Evolutionary conservation across 495 filamentous ascomycete species (phyloP).

Genomic region (Massariosphaeria phaeospora): DNA sequence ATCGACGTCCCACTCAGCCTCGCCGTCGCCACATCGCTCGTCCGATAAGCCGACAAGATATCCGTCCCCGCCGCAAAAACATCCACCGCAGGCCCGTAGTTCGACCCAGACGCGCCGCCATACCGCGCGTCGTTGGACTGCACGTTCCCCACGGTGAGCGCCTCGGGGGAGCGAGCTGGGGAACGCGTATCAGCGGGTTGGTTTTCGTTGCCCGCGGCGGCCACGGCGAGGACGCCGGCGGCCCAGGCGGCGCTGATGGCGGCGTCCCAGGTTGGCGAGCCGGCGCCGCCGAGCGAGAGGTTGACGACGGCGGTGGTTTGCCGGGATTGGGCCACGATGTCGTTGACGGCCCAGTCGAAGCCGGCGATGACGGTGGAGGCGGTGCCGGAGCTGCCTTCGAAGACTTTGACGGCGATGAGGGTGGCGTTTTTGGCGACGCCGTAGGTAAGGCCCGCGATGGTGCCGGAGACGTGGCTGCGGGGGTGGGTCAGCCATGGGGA

Average conservation of each 20-base stretch:
- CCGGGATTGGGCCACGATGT: slow-evolving; percentile 70
- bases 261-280: slow-evolving; percentile 77
- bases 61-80: slow-evolving; percentile 96
- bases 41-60: slow-evolving; percentile 96
- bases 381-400: slow-evolving; percentile 56
- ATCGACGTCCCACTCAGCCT: slow-evolving; percentile 98
- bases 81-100: slow-evolving; percentile 96
- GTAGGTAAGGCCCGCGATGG: slow-evolving; percentile 91
- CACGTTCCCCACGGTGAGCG: slow-evolving; percentile 91
- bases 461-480: slow-evolving; percentile 84
- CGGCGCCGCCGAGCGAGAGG: slow-evolving; percentile 96
- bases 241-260: slow-evolving; percentile 88
- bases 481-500: no score
- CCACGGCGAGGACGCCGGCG: slow-evolving; percentile 88
- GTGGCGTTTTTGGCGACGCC: slow-evolving; percentile 98
- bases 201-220: slow-evolving; percentile 96
- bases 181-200: slow-evolving; percentile 96
- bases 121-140: slow-evolving; percentile 88
- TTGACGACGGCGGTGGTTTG: slow-evolving; percentile 98
- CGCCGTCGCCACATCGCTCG: slow-evolving; percentile 83
- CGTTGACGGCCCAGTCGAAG: slow-evolving; percentile 90
- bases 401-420: slow-evolving; percentile 91
- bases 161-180: slow-evolving; percentile 81
- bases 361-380: slow-evolving; percentile 98
- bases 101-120: slow-evolving; percentile 89